Base-by-base conservation (phyloP, 371 early-diverging fungal species). In the Mucor lusitanicus region DNA sequence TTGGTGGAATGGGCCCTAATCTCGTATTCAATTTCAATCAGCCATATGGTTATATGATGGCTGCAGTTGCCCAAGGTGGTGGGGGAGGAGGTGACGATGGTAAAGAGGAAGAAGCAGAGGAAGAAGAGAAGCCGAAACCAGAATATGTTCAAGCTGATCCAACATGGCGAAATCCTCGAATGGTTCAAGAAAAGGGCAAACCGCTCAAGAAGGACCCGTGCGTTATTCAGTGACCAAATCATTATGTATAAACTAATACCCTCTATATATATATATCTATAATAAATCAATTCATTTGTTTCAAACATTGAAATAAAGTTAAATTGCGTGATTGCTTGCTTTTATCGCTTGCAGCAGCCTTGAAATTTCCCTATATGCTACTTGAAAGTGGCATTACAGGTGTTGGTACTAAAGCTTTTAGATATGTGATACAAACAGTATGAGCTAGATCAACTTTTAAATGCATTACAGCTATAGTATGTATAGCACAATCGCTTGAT, bases 1-100 rank as follows among this genome's bases (percentile, higher is more conserved):
- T 59, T 2, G 63, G 61, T 28, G 59, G 64, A 53, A 69, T 69
- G 69, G 72, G 72, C 0, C 72, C 72, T 3, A 71, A 71, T 50
- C 54, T 71, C 8, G 68, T 67, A 15, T 71, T 71, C 17, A 63
- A 71, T 39, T 68, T 71, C 19, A 25, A 53, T 25, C 44, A 25
- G 3, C 72, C 68, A 27, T 44, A 53, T 19, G 59, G 54, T 0
- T 42, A 32, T 28, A 28, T 19, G 21, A 63, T 64, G 59, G 39
- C 37, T 25, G 33, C 58, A 11, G 28, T 39, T 21, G 40, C 58
- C 30, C 32, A 60, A 0, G 25, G 30, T 17, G 65, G 50, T 8
- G 48, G 9, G 9, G 65, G 7, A 3, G 27, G 15, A 12, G 58
- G 5, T 0, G 46, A 17, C 44, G 11, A 9, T 11, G 59, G 48